Conservation (phyloP, 2,329 filamentous ascomycete species). For the Curvularia hawaiiensis region DNA sequence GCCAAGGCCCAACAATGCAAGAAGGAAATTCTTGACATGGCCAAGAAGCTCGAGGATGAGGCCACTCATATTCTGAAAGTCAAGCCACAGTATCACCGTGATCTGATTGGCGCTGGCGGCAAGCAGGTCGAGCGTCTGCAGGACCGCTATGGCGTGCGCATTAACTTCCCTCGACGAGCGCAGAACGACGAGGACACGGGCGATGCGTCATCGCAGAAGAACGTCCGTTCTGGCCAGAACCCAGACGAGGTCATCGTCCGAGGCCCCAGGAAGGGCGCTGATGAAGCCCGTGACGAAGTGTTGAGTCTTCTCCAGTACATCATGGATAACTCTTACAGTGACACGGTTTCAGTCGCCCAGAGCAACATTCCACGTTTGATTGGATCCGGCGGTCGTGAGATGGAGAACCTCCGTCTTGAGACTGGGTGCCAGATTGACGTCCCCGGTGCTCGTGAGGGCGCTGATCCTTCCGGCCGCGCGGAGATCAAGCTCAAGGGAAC, state of each 20-base stretch:
- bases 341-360: constrained; percentile 82
- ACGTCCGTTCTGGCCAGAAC: constrained; percentile 68
- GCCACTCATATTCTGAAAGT: constrained; percentile 86
- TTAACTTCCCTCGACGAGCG: constrained; percentile 85
- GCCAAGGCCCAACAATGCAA: constrained; percentile 90
- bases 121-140: constrained; percentile 90
- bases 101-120: constrained; percentile 88
- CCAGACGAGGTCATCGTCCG: constrained; percentile 89
- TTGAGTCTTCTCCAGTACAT: constrained; percentile 87
- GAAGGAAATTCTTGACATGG: constrained; percentile 77
- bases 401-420: constrained; percentile 84
- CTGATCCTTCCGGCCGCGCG: constrained; percentile 69
- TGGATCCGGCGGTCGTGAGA: constrained; percentile 84
- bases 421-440: constrained; percentile 93
- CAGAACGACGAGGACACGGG: constrained; percentile 69
- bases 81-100: constrained; percentile 90
- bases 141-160: constrained; percentile 88
- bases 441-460: constrained; percentile 75
- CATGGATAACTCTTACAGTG: constrained; percentile 82
- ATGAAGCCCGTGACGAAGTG: constrained; percentile 90
- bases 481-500: constrained; percentile 93
- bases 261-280: constrained; percentile 90
- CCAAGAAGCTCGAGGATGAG: constrained; percentile 88
- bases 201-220: constrained; percentile 66
- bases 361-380: constrained; percentile 94